phyloP scores from a whole-genome alignment of 352 stramenopile genomes.

The Phytophthora pinifolia region DNA sequence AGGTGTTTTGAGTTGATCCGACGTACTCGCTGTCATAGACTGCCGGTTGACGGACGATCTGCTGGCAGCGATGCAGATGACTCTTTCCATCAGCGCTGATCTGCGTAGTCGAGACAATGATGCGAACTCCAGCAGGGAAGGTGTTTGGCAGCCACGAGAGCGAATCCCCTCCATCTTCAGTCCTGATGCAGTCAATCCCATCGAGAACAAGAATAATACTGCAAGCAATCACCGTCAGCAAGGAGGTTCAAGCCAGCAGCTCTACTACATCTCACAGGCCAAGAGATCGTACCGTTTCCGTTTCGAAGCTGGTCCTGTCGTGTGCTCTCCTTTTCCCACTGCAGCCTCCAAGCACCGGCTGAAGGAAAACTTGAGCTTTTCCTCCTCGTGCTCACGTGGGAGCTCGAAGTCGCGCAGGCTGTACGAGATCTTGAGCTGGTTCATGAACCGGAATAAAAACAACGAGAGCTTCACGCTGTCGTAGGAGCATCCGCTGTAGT shows the following conservation, averaged over 20 bases:
- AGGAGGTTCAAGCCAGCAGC: not conserved
- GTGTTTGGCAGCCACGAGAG: constrained; percentile 81
- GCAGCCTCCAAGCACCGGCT: constrained; percentile 74
- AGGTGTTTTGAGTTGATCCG: not conserved
- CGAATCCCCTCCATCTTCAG: constrained; percentile 80
- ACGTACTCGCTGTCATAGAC: constrained; percentile 68
- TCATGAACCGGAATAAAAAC: constrained; percentile 84
- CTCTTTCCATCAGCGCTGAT: constrained; percentile 22
- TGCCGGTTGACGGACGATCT: constrained; percentile 49
- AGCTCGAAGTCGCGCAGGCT: constrained; percentile 80
- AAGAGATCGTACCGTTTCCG: constrained; percentile 27
- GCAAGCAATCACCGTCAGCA: not conserved
- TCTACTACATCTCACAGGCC: no score
- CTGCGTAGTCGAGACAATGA: constrained; percentile 74
- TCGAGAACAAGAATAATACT: constrained; percentile 83
- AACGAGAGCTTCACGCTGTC: constrained; percentile 83
- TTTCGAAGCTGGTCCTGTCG: constrained; percentile 23
- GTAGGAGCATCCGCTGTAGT: constrained; percentile 81
- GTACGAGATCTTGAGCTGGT: constrained; percentile 72
- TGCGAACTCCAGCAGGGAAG: constrained; percentile 65
- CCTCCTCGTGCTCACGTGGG: constrained; percentile 75
- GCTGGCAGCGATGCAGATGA: constrained; percentile 40
- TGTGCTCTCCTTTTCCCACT: constrained; percentile 42
- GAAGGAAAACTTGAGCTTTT: constrained; percentile 87
- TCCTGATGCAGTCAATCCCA: constrained; percentile 79